Evolutionary conservation across 2,329 filamentous ascomycete species (phyloP).

Genomic region (Apiospora kogelbergensis): DNA sequence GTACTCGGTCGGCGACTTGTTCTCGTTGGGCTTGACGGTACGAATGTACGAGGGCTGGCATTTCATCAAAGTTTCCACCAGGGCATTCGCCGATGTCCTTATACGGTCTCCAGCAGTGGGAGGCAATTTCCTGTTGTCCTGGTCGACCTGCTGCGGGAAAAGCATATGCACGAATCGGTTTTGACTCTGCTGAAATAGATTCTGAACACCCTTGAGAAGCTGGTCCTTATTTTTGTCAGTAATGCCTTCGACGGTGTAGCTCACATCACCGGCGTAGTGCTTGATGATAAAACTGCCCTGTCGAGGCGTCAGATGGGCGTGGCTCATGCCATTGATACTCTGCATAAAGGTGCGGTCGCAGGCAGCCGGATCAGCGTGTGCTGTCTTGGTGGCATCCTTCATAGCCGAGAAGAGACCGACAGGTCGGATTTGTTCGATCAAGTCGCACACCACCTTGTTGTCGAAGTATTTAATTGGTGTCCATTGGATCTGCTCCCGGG

Average conservation of each 20-base stretch:
- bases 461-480: slow-evolving; percentile 99
- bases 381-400: slow-evolving; percentile 98
- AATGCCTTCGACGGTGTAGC: slow-evolving; percentile 92
- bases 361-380: slow-evolving; percentile 89
- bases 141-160: slow-evolving; percentile 91
- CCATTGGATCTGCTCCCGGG: slow-evolving; percentile 94
- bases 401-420: slow-evolving; percentile 92
- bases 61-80: slow-evolving; percentile 95
- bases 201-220: slow-evolving; percentile 88
- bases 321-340: slow-evolving; percentile 84
- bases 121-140: slow-evolving; percentile 91
- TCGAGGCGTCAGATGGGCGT: slow-evolving; percentile 85
- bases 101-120: slow-evolving; percentile 97
- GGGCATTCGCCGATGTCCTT: slow-evolving; percentile 87
- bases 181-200: slow-evolving; percentile 77
- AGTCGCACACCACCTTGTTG: slow-evolving; percentile 96
- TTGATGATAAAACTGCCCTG: slow-evolving; percentile 98
- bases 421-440: slow-evolving; percentile 90
- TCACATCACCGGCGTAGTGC: slow-evolving; percentile 97
- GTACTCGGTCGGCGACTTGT: slow-evolving; percentile 93
- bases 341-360: slow-evolving; percentile 97
- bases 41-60: slow-evolving; percentile 96
- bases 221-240: slow-evolving; percentile 99
- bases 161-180: slow-evolving; percentile 85
- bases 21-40: slow-evolving; percentile 99